Conservation (phyloP, 768 basidiomycete genomes). For the Xerocomus spinulosus region DNA sequence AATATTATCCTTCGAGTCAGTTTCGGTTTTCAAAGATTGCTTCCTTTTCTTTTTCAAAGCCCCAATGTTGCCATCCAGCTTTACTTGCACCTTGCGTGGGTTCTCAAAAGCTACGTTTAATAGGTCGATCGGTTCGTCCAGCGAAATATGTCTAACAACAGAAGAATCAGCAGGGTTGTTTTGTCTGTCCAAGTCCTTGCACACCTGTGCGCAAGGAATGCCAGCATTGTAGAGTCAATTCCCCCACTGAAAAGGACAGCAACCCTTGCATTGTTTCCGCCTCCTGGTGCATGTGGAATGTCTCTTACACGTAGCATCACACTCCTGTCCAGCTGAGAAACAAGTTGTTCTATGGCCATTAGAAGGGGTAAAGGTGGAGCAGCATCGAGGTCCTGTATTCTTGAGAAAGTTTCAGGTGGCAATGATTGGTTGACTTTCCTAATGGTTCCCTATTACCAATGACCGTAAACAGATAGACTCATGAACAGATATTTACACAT, state of each 20-base stretch:
- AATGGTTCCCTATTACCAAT: conserved; percentile 38
- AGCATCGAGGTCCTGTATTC: conserved; percentile 16
- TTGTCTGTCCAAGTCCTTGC: conserved; percentile 12
- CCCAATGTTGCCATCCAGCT: conserved; percentile 43
- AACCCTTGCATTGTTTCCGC: conserved; percentile 48
- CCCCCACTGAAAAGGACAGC: conserved; percentile 95
- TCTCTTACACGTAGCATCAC: conserved; percentile 63
- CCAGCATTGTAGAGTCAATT: conserved; percentile 84
- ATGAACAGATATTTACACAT: conserved; percentile 6
- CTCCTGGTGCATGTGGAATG: conserved; percentile 50
- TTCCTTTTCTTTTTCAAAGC: conserved; percentile 44
- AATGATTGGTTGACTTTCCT: conserved; percentile 43
- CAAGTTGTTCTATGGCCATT: conserved; percentile 45
- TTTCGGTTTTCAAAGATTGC: conserved; percentile 15
- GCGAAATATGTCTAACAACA: conserved; percentile 57
- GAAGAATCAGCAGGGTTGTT: neutral
- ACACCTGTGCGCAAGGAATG: conserved; percentile 75
- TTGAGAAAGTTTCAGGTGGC: conserved; percentile 41
- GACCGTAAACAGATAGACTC: neutral
- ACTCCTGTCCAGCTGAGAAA: conserved; percentile 56
- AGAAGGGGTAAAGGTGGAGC: conserved; percentile 31
- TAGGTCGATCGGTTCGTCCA: conserved; percentile 81
- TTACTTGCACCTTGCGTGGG: conserved; percentile 65
- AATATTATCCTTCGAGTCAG: neutral
- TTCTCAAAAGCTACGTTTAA: conserved; percentile 96